A percentile compares a stretch with the other conserved stretches of the same genome.
Evolutionary conservation across 1,139 yeast species (phyloP).

Genomic region (Saccharomycopsis hybrid): DNA sequence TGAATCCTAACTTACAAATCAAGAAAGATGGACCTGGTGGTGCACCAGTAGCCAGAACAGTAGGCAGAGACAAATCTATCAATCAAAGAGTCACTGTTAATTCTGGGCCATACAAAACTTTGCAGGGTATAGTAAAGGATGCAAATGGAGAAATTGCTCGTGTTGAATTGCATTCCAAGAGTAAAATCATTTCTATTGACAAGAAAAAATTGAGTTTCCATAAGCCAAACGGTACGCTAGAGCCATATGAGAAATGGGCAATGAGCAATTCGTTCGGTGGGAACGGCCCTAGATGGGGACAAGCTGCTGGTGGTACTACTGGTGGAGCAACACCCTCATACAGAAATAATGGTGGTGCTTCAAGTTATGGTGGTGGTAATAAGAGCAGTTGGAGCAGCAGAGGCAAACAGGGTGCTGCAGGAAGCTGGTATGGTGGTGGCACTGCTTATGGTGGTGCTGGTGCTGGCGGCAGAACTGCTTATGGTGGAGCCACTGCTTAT

Average conservation of each 20-base stretch:
- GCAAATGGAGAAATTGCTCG: slow-evolving; percentile 89
- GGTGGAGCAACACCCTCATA: slow-evolving; percentile 21
- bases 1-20: slow-evolving; percentile 75
- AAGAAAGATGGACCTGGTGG: slow-evolving; percentile 39
- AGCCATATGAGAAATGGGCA: slow-evolving; percentile 45
- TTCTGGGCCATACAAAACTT: slow-evolving; percentile 87
- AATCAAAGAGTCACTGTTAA: slow-evolving; percentile 82
- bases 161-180: slow-evolving; percentile 88
- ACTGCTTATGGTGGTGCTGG: slow-evolving; percentile 26
- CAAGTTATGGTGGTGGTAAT: neutral
- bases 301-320: slow-evolving; percentile 40
- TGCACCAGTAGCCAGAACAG: slow-evolving; percentile 47
- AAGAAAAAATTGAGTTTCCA: slow-evolving; percentile 71
- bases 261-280: slow-evolving; percentile 3
- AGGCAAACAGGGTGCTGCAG: slow-evolving; percentile 5
- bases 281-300: neutral
- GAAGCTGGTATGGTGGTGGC: slow-evolving; percentile 7
- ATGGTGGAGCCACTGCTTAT: slow-evolving; percentile 27
- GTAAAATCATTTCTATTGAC: slow-evolving; percentile 79
- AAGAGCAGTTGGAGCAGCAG: slow-evolving; percentile 23
- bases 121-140: slow-evolving; percentile 89
- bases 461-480: slow-evolving; percentile 27
- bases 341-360: slow-evolving; percentile 3
- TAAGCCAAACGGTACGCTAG: slow-evolving; percentile 54
- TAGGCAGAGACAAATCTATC: slow-evolving; percentile 75